Evolutionary conservation across 164 flowering plant species (phyloP).

Genomic region (Santalum album): DNA sequence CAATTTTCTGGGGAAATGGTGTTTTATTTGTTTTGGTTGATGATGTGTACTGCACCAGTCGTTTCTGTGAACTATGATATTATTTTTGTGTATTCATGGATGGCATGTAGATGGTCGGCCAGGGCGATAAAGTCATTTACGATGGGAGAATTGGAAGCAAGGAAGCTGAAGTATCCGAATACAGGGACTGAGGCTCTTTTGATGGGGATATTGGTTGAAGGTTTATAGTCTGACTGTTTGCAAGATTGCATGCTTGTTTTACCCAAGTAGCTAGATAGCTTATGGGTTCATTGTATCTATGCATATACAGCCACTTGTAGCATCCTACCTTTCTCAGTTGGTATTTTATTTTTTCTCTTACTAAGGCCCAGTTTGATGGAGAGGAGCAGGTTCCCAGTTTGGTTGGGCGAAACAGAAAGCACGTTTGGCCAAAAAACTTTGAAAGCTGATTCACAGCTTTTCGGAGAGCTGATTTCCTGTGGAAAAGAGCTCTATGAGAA

Average conservation of each 20-base stretch:
- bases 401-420: no score
- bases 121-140: conserved; percentile 51
- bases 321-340: no score
- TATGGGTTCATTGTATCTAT: no score
- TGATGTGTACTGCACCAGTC: not conserved
- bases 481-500: no score
- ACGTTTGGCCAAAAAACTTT: no score
- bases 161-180: conserved; percentile 56
- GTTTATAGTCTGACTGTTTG: conserved; percentile 27
- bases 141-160: conserved; percentile 55
- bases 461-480: no score
- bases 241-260: not conserved
- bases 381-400: no score
- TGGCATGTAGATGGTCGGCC: conserved; percentile 43
- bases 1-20: not conserved
- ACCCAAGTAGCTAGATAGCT: not conserved
- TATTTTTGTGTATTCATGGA: not conserved
- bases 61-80: no score
- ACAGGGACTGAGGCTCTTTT: conserved; percentile 80
- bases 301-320: no score
- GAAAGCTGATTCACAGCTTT: no score
- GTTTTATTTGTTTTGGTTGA: not conserved
- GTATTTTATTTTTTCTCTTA: no score
- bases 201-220: conserved; percentile 71
- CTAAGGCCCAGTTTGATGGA: no score